These are phyloP conservation scores for Kwoniella sp. DNA, from an alignment of 768 basidiomycete species.

Conservation along the genomic window DNA sequence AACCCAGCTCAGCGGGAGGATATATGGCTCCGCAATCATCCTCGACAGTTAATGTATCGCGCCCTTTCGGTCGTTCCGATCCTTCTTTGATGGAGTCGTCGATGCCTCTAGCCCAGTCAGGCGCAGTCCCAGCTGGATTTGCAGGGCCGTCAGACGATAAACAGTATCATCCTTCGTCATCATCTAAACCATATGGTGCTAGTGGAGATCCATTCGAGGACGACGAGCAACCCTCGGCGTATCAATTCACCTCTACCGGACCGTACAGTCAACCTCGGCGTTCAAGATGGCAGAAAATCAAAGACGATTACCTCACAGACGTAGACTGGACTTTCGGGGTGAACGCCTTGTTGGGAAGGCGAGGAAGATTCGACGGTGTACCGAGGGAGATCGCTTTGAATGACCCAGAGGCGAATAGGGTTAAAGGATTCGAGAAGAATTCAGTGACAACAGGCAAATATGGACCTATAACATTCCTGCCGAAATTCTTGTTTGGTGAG, in stretches of 20 bases:
- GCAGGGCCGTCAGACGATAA: conserved; percentile 24
- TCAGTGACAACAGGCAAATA: conserved; percentile 94
- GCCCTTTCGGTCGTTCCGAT: conserved; percentile 28
- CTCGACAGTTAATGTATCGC: conserved; percentile 38
- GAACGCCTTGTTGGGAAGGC: conserved; percentile 37
- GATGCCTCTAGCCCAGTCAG: conserved; percentile 46
- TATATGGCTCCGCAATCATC: conserved; percentile 46
- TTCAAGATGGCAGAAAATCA: conserved; percentile 35
- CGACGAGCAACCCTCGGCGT: conserved; percentile 38
- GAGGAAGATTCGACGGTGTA: conserved; percentile 48
- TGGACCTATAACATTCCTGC: conserved; percentile 79
- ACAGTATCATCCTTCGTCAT: conserved; percentile 27
- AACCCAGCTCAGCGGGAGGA: conserved; percentile 33
- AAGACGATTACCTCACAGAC: conserved; percentile 46
- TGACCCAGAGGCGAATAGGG: conserved; percentile 50
- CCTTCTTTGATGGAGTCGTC: conserved; percentile 37
- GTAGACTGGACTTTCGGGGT: conserved; percentile 53
- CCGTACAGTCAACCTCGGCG: conserved; percentile 33
- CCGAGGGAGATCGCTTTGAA: conserved; percentile 66
- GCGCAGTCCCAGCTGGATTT: conserved; percentile 51
- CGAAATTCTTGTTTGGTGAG: conserved; percentile 89
- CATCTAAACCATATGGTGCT: conserved; percentile 36
- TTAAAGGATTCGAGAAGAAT: conserved; percentile 75
- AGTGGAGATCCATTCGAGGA: conserved; percentile 45
- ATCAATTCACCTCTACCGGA: conserved; percentile 38